phyloP scores from a whole-genome alignment of 305 asterid genomes.

The Fraxinus ornus region DNA sequence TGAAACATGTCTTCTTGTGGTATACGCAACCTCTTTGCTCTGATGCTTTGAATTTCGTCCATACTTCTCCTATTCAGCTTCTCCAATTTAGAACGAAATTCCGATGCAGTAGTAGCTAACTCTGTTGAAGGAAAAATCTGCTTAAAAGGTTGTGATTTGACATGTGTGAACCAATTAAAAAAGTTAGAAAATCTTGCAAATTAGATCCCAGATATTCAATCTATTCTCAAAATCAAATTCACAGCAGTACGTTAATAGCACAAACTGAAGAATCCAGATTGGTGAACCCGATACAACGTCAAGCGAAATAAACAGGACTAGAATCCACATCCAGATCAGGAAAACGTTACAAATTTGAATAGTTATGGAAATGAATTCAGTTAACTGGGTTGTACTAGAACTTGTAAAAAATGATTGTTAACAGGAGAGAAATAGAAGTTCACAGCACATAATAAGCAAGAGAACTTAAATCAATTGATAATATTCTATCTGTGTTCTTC shows the following conservation, averaged over 20 bases:
- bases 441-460: background rate
- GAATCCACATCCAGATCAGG: background rate
- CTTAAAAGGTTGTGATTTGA: background rate
- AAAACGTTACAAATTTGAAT: background rate
- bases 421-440: background rate
- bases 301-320: background rate
- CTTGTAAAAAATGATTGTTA: background rate
- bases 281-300: background rate
- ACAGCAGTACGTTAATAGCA: background rate
- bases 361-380: background rate
- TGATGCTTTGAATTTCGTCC: slow-evolving; percentile 34
- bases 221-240: background rate
- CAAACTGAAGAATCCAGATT: background rate
- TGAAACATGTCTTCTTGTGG: slow-evolving; percentile 31
- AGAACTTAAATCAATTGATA: background rate
- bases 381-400: background rate
- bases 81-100: slow-evolving; percentile 51
- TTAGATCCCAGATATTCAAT: background rate
- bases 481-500: background rate
- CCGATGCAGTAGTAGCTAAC: slow-evolving; percentile 46
- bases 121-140: slow-evolving; percentile 41
- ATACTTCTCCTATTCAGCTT: slow-evolving; percentile 44
- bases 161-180: background rate
- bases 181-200: background rate
- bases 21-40: slow-evolving; percentile 30